phyloP scores from a whole-genome alignment of 208 protist genomes.

The Leishmania tropica region DNA sequence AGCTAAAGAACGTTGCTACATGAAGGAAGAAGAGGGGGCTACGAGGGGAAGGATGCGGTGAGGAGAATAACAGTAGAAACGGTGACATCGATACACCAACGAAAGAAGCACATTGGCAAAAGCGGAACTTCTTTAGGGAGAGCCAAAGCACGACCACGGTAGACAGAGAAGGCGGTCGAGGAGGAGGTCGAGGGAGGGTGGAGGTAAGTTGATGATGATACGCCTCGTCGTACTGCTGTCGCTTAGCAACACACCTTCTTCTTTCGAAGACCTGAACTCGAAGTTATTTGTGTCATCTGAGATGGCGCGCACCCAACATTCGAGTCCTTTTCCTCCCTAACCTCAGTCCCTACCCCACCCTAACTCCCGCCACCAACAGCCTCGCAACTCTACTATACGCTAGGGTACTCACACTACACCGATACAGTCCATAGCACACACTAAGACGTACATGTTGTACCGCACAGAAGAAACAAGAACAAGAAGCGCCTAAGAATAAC shows the following conservation, averaged over 20 bases:
- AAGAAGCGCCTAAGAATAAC: not conserved
- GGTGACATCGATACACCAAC: not conserved
- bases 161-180: not conserved
- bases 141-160: not conserved
- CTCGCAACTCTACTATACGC: not conserved
- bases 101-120: conserved; percentile 1
- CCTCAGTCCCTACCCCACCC: not conserved
- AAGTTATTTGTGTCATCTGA: not conserved
- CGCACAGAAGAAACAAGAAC: not conserved
- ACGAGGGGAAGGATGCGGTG: not conserved
- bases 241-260: not conserved
- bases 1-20: not conserved
- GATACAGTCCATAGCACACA: not conserved
- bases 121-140: not conserved
- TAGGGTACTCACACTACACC: not conserved
- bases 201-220: not conserved
- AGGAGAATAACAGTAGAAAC: not conserved
- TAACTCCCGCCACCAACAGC: not conserved
- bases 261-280: not conserved
- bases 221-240: not conserved
- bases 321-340: not conserved
- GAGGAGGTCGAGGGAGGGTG: not conserved
- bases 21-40: not conserved
- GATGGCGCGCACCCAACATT: not conserved
- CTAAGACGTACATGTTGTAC: not conserved